phyloP scores from a whole-genome alignment of 257 asterid species.

The Solanum neorickii region DNA sequence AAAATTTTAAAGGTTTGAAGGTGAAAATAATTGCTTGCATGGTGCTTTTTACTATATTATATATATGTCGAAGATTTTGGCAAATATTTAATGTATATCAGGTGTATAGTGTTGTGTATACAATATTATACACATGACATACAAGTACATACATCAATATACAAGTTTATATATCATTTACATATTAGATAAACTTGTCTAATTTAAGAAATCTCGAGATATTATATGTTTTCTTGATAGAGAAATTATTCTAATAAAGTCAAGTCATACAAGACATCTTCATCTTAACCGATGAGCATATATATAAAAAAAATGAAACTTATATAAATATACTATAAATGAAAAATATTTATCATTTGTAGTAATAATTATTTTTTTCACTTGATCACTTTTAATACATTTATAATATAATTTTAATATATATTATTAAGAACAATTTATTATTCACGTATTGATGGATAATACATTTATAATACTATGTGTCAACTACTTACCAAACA shows the following conservation, averaged over 20 bases:
- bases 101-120: background rate
- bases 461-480: no score
- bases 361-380: no score
- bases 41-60: background rate
- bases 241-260: background rate
- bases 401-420: no score
- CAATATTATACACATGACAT: background rate
- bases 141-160: background rate
- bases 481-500: no score
- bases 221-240: background rate
- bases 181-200: background rate
- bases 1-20: no score
- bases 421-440: no score
- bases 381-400: no score
- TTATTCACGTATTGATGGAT: no score
- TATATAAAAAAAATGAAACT: no score
- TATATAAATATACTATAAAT: no score
- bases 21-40: background rate
- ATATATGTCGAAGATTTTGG: background rate
- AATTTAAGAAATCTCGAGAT: background rate
- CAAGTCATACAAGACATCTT: background rate
- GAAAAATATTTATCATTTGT: no score
- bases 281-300: background rate
- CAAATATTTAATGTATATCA: background rate
- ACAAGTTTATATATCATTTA: background rate